Base-by-base conservation (phyloP, 805 yeast species). In the Candida tallmaniae region DNA sequence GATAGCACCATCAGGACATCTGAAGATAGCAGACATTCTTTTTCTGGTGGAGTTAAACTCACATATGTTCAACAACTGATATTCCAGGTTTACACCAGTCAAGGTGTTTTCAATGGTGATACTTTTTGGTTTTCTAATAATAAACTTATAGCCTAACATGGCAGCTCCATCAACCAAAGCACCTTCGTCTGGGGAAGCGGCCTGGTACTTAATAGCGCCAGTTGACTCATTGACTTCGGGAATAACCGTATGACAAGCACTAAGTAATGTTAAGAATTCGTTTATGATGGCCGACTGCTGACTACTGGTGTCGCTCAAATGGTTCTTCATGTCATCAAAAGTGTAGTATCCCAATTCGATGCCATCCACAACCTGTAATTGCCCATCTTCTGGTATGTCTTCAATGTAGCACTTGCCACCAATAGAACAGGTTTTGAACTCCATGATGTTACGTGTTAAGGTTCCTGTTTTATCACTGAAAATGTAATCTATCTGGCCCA, bases 171-270 rank as follows among this genome's bases (percentile, higher is more conserved):
- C 88, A 2, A 93, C 99, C 41, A 93, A 69, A 0, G 99, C 99
- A 33, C 98, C 98, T 66, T 94, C 98, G 64, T 93, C 99, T 0
- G 98, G 98, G 0, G 97, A 89, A 0, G 98, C 96, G 1, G 99
- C 98, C 61, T 93, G 99, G 56, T 94, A 93, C 56, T 86, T 89
- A 43, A 93, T 80, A 2, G 70, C 47, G 0, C 83, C 85, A 3
- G 57, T 52, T 37, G 65, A 66, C 1, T 70, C 78, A 40, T 70
- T 72, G 13, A 74, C 65, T 56, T 93, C 98, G 0, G 99, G 99
- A 42, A 93, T 93, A 26, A 93, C 99, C 0, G 99, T 94, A 52
- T 93, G 99, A 56, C 98, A 93, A 0, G 95, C 79, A 25, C 97
- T 86, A 39, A 93, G 66, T 31, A 89, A 65, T 1, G 89, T 80